Percentiles rank a stretch among this genome's conserved stretches.
These are phyloP conservation scores for Ophiocordyceps camponoti-saundersi DNA, from an alignment of 2,329 filamentous ascomycete genomes.

Conservation along the genomic window DNA sequence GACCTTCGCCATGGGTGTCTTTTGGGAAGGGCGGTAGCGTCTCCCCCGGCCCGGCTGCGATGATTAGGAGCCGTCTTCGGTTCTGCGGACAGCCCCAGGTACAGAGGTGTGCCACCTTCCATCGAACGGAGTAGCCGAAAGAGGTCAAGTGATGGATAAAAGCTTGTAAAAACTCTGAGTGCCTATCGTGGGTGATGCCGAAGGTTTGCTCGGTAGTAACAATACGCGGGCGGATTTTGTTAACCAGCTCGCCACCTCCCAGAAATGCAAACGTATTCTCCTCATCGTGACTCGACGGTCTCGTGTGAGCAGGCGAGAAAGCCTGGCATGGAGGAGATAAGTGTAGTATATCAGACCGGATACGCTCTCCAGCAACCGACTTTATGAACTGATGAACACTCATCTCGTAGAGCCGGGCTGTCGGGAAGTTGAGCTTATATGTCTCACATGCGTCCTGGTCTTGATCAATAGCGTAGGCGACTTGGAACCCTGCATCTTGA, in stretches of 20 bases:
- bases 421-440: slow-evolving; percentile 40
- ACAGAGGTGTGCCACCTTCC: slow-evolving; percentile 39
- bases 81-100: slow-evolving; percentile 33
- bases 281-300: slow-evolving; percentile 50
- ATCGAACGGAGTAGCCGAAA: slow-evolving; percentile 51
- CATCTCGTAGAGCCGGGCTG: slow-evolving; percentile 27
- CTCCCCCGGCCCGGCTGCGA: slow-evolving; percentile 52
- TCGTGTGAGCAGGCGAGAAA: slow-evolving; percentile 57
- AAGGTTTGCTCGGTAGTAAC: slow-evolving; percentile 68
- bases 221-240: slow-evolving; percentile 43
- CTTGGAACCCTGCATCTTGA: slow-evolving; percentile 32
- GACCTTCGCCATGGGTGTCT: slow-evolving; percentile 33
- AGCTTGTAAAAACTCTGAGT: slow-evolving; percentile 36
- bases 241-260: slow-evolving; percentile 36
- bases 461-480: slow-evolving; percentile 49
- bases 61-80: slow-evolving; percentile 34
- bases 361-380: slow-evolving; percentile 7
- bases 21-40: slow-evolving; percentile 46
- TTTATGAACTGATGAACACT: slow-evolving; percentile 32
- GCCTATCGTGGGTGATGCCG: slow-evolving; percentile 39
- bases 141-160: slow-evolving; percentile 48
- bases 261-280: slow-evolving; percentile 46
- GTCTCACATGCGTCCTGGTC: slow-evolving; percentile 37
- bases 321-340: slow-evolving; percentile 64
- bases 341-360: slow-evolving; percentile 51